Evolutionary conservation across 2,329 filamentous ascomycete species (phyloP), one percentile per base, ranked within the genome.

Genomic region (Pseudocercospora pini-densiflorae): DNA sequence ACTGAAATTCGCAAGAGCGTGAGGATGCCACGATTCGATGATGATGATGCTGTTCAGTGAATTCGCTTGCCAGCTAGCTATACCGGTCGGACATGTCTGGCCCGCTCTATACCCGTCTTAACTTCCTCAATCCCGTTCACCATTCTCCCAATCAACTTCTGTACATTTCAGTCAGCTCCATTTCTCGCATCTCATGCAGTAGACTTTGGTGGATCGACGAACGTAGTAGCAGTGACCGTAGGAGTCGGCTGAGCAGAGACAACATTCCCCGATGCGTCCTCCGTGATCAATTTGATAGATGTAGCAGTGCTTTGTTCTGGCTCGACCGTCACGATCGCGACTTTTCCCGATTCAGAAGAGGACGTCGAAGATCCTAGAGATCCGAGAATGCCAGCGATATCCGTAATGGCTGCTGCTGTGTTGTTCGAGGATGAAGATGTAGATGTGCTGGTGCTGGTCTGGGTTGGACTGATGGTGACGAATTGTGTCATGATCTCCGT

Each of bases 231-330:
- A 12, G 63, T 66, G 12, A 63, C 49, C 1, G 67, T 69, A 9
- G 64, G 61, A 8, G 57, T 61, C 29, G 63, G 59, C 9, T 43
- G 16, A 7, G 57, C 19, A 19, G 61, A 47, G 14, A 64, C 43
- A 61, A 61, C 49, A 33, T 62, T 64, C 12, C 64, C 62, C n/a
- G 67, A 65, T 19, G 65, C 58, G 51, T 68, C 60, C 8, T 64
- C 33, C 3, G 72, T 76, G 54, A 73, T 59, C 16, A 70, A 31
- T 6, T 61, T 67, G 24, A 69, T 55, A 43, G 68, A 72, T 23
- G 68, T 70, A 62, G 70, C 69, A 3, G 72, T 71, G 62, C 64
- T 67, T n/a, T 27, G 65, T 7, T 63, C 59, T 4, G 69, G 63
- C 3, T 36, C 47, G n/a, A 59, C 58, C 9, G 70, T 71, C 23